Conservation (phyloP, 2,329 filamentous ascomycete genomes). For the Oidium heveae region DNA sequence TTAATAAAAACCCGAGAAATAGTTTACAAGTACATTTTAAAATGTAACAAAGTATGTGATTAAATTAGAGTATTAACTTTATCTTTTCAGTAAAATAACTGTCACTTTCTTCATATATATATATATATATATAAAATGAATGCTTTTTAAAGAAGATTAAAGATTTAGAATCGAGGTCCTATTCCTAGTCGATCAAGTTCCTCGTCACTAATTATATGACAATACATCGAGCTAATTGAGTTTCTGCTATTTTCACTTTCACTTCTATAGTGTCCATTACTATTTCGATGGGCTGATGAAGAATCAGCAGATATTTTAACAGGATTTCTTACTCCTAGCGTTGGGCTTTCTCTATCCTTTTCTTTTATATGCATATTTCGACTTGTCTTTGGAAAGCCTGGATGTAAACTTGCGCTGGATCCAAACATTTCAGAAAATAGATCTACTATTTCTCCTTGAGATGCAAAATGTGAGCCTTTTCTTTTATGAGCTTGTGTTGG, state of each 20-base stretch:
- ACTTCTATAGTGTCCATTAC: constrained; percentile 1
- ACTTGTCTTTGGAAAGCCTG: neutral
- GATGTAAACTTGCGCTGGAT: neutral
- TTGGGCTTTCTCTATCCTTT: neutral
- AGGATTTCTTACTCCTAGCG: neutral
- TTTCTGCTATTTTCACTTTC: constrained; percentile 6
- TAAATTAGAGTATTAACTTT: neutral
- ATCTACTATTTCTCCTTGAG: neutral
- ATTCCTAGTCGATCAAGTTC: constrained; percentile 9
- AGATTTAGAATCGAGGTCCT: constrained; percentile 2
- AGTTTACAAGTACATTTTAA: neutral
- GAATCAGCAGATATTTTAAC: neutral
- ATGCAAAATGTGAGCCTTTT: neutral
- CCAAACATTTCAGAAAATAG: neutral
- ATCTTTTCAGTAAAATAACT: neutral
- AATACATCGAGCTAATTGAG: constrained; percentile 5
- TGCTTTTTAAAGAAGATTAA: neutral
- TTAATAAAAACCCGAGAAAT: neutral
- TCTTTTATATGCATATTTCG: neutral
- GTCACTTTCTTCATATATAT: too few species aligned
- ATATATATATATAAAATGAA: neutral
- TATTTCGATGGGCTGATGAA: neutral
- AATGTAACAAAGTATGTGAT: neutral
- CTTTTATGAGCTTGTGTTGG: neutral
- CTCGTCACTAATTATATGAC: constrained; percentile 5